Conservation (phyloP, 2,329 filamentous ascomycete genomes). For the Fusarium neocosmosporiellum region DNA sequence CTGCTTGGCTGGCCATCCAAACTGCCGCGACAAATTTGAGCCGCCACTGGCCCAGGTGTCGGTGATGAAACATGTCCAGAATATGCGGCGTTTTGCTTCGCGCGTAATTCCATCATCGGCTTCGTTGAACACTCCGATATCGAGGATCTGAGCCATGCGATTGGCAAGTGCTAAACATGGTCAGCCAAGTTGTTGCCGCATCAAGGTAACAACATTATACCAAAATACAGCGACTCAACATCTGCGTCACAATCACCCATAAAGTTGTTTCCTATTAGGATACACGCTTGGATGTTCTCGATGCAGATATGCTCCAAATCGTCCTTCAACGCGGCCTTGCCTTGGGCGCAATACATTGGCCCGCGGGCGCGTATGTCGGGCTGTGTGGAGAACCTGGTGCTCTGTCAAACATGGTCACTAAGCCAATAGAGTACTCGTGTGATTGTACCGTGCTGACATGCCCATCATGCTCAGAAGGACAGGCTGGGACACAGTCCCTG, state of each 20-base stretch:
- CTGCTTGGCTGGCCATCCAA: constrained; percentile 28
- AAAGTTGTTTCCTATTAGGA: constrained; percentile 48
- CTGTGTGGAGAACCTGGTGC: constrained; percentile 16
- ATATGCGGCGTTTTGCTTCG: constrained; percentile 48
- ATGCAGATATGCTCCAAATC: constrained; percentile 47
- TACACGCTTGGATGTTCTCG: constrained; percentile 49
- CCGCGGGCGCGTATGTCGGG: constrained; percentile 29
- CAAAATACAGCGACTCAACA: constrained; percentile 49
- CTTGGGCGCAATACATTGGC: constrained; percentile 27
- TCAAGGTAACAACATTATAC: no score
- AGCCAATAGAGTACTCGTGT: background rate
- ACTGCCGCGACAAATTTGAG: constrained; percentile 42
- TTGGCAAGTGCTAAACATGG: constrained; percentile 41
- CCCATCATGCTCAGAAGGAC: constrained; percentile 37
- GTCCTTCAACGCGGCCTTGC: constrained; percentile 39
- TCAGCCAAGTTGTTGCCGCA: no score
- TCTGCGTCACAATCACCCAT: constrained; percentile 45
- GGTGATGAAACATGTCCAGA: constrained; percentile 49
- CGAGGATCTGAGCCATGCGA: constrained; percentile 49
- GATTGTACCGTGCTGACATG: constrained; percentile 33
- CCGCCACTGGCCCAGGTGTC: constrained; percentile 51
- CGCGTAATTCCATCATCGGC: constrained; percentile 40
- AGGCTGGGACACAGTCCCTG: constrained; percentile 14
- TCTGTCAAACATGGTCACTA: background rate
- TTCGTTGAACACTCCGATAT: constrained; percentile 32